Evolutionary conservation across 2,329 filamentous ascomycete genomes (phyloP), one percentile per base, ranked within the genome.

Genomic region (Oidium heveae): DNA sequence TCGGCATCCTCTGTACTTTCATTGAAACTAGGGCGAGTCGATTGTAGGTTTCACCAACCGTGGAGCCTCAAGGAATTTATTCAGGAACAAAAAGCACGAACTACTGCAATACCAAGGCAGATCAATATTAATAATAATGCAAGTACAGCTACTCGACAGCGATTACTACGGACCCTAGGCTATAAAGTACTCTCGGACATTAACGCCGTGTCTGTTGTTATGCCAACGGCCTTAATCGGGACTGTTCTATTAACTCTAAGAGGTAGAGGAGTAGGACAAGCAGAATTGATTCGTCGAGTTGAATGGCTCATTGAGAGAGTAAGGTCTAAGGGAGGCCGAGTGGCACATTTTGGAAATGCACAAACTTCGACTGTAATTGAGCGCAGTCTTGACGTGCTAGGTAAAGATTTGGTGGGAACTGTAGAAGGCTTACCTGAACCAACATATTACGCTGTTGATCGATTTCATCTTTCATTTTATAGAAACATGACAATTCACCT

Each of bases 401-500:
- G 91, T 0, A 85, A 86, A 54, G 84, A 91, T 53, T 74, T 98
- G 1, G 87, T 98, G 0, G 86, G 88, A 4, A 72, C 81, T 4
- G 74, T 94, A 0, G 75, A 81, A 39, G 86, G 82, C 0, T 70
- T 98, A 5, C 83, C 84, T 0, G 91, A 98, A 65, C 85, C 86
- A 18, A 96, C 91, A 0, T 96, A 86, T 67, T 94, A 86, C 63
- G 91, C 91, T 4, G 87, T 95, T 41, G 91, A 98, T 66, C 77
- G 87, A 54, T 98, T 98, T 71, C 91, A 98, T 65, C 75, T 98
- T 10, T 94, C 87, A 0, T 98, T 98, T 68, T 98, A 98, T 69
- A 82, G 91, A 54, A 98, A 98, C 68, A 96, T 96, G 91, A 95
- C 89, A 0, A 98, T 98, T 58, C 91, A 98, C 65, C 75, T 98